phyloP scores from a whole-genome alignment of 768 basidiomycete species.

The Suillus weaverae region DNA sequence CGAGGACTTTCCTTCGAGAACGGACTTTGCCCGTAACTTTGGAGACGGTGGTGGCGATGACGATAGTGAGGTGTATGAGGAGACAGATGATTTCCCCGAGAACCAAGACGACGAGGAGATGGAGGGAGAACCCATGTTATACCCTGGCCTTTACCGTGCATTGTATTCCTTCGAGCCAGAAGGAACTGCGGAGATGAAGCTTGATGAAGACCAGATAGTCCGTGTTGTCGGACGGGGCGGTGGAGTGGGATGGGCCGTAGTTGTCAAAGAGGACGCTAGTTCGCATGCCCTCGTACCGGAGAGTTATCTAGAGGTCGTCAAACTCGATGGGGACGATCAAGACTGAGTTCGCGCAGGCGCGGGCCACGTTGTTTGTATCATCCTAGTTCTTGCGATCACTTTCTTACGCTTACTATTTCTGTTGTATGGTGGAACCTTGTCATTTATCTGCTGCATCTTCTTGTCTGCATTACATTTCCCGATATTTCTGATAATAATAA shows the following conservation, averaged over 20 bases:
- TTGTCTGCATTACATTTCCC: neutral
- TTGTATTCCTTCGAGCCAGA: constrained; percentile 79
- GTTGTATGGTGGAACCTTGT: constrained; percentile 10
- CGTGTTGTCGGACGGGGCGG: constrained; percentile 73
- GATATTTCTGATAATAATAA: neutral
- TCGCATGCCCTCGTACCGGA: constrained; percentile 76
- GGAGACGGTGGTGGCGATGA: constrained; percentile 30
- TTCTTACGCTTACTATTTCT: constrained; percentile 9
- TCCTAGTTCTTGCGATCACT: neutral
- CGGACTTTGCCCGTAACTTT: constrained; percentile 52
- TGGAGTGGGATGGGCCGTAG: constrained; percentile 81
- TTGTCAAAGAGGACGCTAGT: constrained; percentile 44
- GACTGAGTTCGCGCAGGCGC: constrained; percentile 8
- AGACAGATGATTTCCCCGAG: constrained; percentile 30
- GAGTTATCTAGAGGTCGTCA: constrained; percentile 66
- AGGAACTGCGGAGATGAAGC: constrained; percentile 78
- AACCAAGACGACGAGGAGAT: constrained; percentile 23
- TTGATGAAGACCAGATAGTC: constrained; percentile 77
- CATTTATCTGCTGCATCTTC: constrained; percentile 11
- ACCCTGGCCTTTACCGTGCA: constrained; percentile 75
- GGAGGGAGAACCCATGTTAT: constrained; percentile 40
- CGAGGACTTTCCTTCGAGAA: constrained; percentile 35
- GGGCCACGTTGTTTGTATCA: neutral
- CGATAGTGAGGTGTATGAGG: constrained; percentile 27
- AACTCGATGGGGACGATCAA: constrained; percentile 32